Base-by-base conservation (phyloP, 2,329 filamentous ascomycete genomes). In the Talaromyces sp. region DNA sequence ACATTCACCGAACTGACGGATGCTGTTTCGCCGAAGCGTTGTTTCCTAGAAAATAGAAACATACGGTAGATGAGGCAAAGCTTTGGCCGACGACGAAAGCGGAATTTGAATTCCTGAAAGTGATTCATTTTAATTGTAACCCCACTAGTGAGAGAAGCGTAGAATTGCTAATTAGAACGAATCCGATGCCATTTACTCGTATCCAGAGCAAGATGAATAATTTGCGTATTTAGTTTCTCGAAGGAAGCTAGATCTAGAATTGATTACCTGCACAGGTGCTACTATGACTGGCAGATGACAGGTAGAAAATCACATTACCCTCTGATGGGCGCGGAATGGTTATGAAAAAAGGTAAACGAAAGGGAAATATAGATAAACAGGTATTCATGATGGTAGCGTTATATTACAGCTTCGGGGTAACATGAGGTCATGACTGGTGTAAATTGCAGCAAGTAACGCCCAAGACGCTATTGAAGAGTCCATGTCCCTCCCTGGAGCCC, bases 1-100 rank as follows among this genome's bases (percentile, higher is more conserved):
- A 50, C 47, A 50, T 50, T 50, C 47, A 50, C 47, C 47, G 47
- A 27, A 31, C 47, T 50, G 47, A 50, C 22, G 47, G 47, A 50
- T 31, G 47, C 47, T 50, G 22, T 50, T 50, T 31, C 47, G 47
- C 47, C 47, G 37, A 17, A 13, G 15, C 37, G 13, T 39, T 17
- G 37, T 39, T 39, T 17, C 37, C 37, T 13, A 13, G 47, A 15
- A 10, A 22, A 19, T 31, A 50, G 47, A 50, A 50, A 50, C 47
- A 50, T 22, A 22, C 19, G 19, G 19, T 22, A 31, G 47, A 25
- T 31, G 19, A 50, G 27, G 47, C n/a, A 22, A 50, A 50, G 3
- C 2, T 22, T 50, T 50, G 47, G 47, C 47, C 9, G 27, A 27
- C 13, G 22, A 50, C 22, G 47, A 31, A 22, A 22, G 47, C 10